These are phyloP conservation scores for Drosera spatulata DNA, from an alignment of 179 eudicot genomes.

Conservation along the genomic window DNA sequence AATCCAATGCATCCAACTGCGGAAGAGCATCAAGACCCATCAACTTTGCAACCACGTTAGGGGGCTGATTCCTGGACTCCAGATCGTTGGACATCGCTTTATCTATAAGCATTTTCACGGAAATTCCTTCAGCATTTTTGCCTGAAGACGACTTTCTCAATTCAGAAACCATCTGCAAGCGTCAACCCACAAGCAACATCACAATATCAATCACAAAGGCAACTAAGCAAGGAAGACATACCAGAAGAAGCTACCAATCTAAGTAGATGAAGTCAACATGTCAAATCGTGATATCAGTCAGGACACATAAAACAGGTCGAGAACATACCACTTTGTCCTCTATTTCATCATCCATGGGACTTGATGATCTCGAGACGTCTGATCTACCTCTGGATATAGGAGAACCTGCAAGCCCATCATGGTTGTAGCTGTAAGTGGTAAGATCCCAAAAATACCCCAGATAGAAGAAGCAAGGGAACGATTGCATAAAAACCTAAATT, in stretches of 20 bases:
- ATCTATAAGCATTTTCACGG: slow-evolving; percentile 85
- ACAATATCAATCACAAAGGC: neutral
- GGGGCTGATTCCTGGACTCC: slow-evolving; percentile 43
- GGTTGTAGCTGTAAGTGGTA: neutral
- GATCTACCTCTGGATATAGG: slow-evolving; percentile 59
- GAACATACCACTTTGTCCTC: slow-evolving; percentile 64
- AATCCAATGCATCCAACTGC: slow-evolving; percentile 29
- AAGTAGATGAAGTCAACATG: neutral
- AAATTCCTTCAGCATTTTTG: slow-evolving; percentile 47
- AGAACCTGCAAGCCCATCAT: slow-evolving; percentile 41
- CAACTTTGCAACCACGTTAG: slow-evolving; percentile 82
- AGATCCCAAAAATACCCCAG: neutral
- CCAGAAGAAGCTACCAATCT: neutral
- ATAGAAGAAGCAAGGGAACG: neutral
- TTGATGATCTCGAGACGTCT: slow-evolving; percentile 50
- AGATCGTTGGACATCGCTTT: slow-evolving; percentile 83
- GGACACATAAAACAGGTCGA: neutral
- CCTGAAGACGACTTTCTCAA: slow-evolving; percentile 30
- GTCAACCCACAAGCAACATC: neutral
- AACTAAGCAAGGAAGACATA: neutral
- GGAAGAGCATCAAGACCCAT: slow-evolving; percentile 97
- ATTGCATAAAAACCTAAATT: neutral
- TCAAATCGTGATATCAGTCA: neutral
- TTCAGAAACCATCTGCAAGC: slow-evolving; percentile 66
- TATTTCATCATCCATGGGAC: slow-evolving; percentile 35